Conservation (phyloP, 495 filamentous ascomycete species). For the Xylaria telfairii region DNA sequence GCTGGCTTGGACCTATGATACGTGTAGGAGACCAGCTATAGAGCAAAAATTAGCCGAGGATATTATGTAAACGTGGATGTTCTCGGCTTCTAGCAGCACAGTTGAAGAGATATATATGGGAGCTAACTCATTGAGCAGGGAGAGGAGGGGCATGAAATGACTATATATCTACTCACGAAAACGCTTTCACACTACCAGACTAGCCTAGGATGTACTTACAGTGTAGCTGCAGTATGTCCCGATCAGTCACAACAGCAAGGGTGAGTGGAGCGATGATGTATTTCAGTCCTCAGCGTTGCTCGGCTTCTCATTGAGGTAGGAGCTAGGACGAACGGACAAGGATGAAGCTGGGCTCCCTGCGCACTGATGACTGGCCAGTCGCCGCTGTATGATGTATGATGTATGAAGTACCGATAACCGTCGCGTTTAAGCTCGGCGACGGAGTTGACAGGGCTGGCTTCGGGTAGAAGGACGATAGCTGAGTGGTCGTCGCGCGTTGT, state of each 20-base stretch:
- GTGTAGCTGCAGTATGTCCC: conserved; percentile 2
- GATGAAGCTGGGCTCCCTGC: conserved; percentile 3
- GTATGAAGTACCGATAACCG: conserved; percentile 14
- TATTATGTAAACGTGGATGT: conserved; percentile 17
- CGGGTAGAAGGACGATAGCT: conserved; percentile 42
- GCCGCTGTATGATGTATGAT: conserved; percentile 22
- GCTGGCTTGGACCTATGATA: neutral
- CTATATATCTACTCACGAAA: conserved; percentile 21
- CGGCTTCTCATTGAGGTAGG: conserved; percentile 17
- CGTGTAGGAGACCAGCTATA: neutral
- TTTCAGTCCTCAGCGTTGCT: conserved; percentile 17
- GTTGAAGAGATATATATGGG: neutral
- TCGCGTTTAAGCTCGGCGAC: conserved; percentile 31
- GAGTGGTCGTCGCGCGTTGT: conserved; percentile 37
- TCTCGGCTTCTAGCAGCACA: conserved; percentile 1
- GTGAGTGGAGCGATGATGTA: conserved; percentile 24
- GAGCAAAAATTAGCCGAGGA: conserved; percentile 12
- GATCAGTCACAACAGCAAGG: conserved; percentile 15
- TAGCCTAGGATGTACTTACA: neutral
- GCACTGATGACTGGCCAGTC: neutral
- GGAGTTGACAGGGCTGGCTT: conserved; percentile 27
- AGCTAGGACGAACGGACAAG: conserved; percentile 21
- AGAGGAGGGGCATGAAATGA: conserved; percentile 14
- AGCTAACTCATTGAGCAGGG: conserved; percentile 1
- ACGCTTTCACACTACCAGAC: neutral